A percentile compares a stretch with the other conserved stretches of the same genome.
Conservation (phyloP, 2,329 filamentous ascomycete species). For the Ceratocystis alfenasii region DNA sequence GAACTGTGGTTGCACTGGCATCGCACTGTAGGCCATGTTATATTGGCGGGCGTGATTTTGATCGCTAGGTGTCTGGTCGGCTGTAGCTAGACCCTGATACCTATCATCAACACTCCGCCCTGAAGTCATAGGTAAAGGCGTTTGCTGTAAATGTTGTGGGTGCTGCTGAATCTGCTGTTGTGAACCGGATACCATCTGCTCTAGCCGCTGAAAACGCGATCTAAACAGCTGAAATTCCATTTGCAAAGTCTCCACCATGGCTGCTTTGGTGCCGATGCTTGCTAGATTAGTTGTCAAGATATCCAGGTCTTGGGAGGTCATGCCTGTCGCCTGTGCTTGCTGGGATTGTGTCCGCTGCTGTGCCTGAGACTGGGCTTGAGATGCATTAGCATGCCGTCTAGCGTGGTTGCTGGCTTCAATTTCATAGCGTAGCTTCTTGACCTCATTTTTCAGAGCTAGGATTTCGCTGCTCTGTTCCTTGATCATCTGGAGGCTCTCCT, state of each 20-base stretch:
- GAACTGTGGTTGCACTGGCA: not conserved
- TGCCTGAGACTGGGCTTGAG: constrained; percentile 26
- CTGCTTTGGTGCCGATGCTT: constrained; percentile 32
- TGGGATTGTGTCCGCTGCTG: constrained; percentile 16
- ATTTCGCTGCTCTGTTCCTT: constrained; percentile 26
- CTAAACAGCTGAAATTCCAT: constrained; percentile 35
- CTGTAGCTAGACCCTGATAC: not conserved
- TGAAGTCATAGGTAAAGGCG: not conserved
- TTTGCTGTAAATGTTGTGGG: not conserved
- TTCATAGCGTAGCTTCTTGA: constrained; percentile 18
- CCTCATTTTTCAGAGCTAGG: constrained; percentile 24
- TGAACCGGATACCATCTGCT: constrained; percentile 22
- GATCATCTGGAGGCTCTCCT: constrained; percentile 24
- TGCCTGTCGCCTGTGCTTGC: constrained; percentile 16
- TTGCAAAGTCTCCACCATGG: constrained; percentile 32
- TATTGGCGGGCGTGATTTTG: not conserved
- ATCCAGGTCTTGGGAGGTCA: constrained; percentile 30
- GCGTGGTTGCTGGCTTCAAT: constrained; percentile 28
- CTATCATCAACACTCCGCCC: not conserved
- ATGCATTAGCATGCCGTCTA: constrained; percentile 27
- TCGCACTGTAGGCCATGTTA: not conserved
- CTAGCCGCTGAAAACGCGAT: constrained; percentile 30
- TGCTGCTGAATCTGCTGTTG: not conserved
- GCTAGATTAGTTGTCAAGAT: constrained; percentile 32
- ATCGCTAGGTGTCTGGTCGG: not conserved